phyloP scores from a whole-genome alignment of 2,329 filamentous ascomycete species.

The Falciphora oryzae region DNA sequence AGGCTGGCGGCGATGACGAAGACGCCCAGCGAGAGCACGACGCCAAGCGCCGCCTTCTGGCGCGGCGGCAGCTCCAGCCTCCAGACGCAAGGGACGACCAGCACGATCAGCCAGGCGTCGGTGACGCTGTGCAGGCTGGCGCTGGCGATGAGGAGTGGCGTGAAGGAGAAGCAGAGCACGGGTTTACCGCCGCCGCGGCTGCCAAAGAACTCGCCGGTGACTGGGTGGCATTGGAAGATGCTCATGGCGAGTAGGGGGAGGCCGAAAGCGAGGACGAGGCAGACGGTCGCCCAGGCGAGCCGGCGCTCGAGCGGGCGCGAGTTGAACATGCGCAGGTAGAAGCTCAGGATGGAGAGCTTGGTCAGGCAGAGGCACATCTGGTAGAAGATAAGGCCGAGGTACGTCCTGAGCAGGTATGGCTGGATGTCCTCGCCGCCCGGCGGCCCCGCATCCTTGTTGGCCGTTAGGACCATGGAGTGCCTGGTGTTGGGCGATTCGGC shows the following conservation, averaged over 20 bases:
- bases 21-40: conserved; percentile 39
- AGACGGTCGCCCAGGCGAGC: conserved; percentile 27
- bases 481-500: conserved; percentile 19
- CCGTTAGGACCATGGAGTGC: conserved; percentile 10
- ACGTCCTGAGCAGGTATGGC: conserved; percentile 25
- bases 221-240: conserved; percentile 38
- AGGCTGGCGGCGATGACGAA: conserved; percentile 33
- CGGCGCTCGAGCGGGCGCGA: conserved; percentile 27
- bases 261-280: conserved; percentile 28
- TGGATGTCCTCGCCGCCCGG: conserved; percentile 8
- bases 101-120: conserved; percentile 36
- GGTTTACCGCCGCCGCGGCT: not conserved
- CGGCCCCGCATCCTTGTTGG: conserved; percentile 3
- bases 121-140: conserved; percentile 40
- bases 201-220: conserved; percentile 27
- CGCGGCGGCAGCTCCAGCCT: conserved; percentile 32
- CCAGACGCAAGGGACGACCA: conserved; percentile 36
- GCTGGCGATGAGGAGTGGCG: conserved; percentile 36
- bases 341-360: conserved; percentile 32
- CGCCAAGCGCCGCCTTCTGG: conserved; percentile 36
- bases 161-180: conserved; percentile 31
- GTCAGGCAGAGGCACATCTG: conserved; percentile 32
- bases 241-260: conserved; percentile 29
- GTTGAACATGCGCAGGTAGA: conserved; percentile 33
- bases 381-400: conserved; percentile 31